A percentile compares a stretch with the other conserved stretches of the same genome.
These are phyloP conservation scores for Mycena galopus DNA, from an alignment of 768 basidiomycete genomes.

Conservation along the genomic window DNA sequence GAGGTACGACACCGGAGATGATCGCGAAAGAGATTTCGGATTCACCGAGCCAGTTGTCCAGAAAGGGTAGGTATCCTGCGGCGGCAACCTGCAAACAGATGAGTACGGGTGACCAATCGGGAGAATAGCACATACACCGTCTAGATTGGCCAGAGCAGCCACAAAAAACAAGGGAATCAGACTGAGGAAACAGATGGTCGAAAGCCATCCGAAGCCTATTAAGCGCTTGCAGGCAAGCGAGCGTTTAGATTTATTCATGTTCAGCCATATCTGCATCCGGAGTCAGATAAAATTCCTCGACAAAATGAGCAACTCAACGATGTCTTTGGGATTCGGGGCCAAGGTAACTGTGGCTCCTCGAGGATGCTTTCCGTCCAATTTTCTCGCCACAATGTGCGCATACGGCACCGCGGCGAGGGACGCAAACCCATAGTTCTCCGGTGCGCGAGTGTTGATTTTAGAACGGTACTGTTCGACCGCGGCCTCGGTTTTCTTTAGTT, in stretches of 20 bases:
- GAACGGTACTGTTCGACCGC: conserved; percentile 81
- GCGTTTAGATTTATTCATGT: conserved; percentile 69
- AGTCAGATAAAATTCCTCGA: conserved; percentile 12
- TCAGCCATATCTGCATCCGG: conserved; percentile 79
- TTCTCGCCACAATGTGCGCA: conserved; percentile 86
- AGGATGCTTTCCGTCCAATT: conserved; percentile 75
- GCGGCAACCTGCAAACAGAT: conserved; percentile 51
- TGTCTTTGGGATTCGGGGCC: conserved; percentile 75
- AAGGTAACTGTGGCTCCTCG: conserved; percentile 79
- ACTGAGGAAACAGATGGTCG: conserved; percentile 81
- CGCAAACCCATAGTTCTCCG: conserved; percentile 94
- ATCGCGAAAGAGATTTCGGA: conserved; percentile 76
- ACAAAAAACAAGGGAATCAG: conserved; percentile 86
- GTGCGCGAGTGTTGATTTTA: conserved; percentile 78
- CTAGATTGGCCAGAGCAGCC: conserved; percentile 86
- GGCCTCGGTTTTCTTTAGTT: conserved; percentile 57
- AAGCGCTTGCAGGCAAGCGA: conserved; percentile 65
- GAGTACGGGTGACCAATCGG: not conserved
- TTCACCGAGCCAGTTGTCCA: conserved; percentile 68
- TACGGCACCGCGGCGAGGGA: conserved; percentile 91
- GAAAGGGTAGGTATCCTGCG: conserved; percentile 70
- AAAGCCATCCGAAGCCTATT: conserved; percentile 75
- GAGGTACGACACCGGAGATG: conserved; percentile 87
- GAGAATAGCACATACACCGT: conserved; percentile 59
- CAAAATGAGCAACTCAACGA: conserved; percentile 55